Evolutionary conservation across 306 rosid species (phyloP).

Genomic region (Prosopis cineraria): DNA sequence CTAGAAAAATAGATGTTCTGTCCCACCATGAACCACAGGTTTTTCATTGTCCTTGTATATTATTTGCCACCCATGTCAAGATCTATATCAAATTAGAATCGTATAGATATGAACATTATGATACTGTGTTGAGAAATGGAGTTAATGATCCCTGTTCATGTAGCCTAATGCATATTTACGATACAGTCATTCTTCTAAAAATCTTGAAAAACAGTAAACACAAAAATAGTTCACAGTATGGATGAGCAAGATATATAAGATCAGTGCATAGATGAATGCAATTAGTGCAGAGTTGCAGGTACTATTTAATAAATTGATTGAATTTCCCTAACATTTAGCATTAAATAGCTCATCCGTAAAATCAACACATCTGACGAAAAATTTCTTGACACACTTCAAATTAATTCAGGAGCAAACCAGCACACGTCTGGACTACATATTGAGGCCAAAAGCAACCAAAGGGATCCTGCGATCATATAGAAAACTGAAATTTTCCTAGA

Average conservation of each 20-base stretch:
- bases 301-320: not conserved
- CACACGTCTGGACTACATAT: slow-evolving; percentile 9
- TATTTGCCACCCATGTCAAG: slow-evolving; percentile 2
- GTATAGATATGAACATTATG: not conserved
- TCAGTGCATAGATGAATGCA: not conserved
- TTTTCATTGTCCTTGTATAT: slow-evolving; percentile 11
- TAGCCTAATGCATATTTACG: not conserved
- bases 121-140: not conserved
- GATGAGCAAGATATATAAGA: not conserved
- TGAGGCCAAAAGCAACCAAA: slow-evolving; percentile 27
- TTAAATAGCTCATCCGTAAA: not conserved
- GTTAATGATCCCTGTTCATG: not conserved
- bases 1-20: slow-evolving; percentile 1
- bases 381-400: slow-evolving; percentile 11
- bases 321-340: not conserved
- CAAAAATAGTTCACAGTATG: not conserved
- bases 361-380: slow-evolving; percentile 6
- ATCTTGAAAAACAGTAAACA: not conserved
- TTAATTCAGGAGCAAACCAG: slow-evolving; percentile 27
- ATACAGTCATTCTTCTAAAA: not conserved
- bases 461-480: not conserved
- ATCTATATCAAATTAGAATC: slow-evolving; percentile 19
- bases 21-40: slow-evolving; percentile 12
- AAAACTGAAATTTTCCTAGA: slow-evolving; percentile 5
- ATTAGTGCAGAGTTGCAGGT: not conserved